These are phyloP conservation scores for Candolleomyces efflorescens DNA, from an alignment of 768 basidiomycete species.

Conservation along the genomic window DNA sequence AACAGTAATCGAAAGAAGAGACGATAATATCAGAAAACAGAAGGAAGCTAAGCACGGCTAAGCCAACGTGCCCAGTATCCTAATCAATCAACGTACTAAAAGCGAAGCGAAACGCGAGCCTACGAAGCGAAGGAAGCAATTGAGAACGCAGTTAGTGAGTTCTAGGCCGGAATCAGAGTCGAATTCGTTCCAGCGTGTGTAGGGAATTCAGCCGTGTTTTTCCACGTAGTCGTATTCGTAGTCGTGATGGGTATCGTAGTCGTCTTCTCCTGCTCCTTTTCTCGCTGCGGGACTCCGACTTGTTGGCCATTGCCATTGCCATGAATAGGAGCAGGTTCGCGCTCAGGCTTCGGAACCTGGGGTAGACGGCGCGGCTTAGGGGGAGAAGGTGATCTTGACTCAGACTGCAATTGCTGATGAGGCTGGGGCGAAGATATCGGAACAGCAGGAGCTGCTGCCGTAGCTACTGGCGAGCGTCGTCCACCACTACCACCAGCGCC, in stretches of 20 bases:
- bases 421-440: neutral
- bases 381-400: neutral
- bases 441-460: neutral
- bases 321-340: neutral
- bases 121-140: neutral
- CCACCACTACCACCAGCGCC: too few relatives aligned
- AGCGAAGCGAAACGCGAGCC: neutral
- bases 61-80: too few relatives aligned
- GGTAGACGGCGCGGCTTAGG: conserved; percentile 6
- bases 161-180: neutral
- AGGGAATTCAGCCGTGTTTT: conserved; percentile 6
- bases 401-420: neutral
- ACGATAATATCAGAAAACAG: neutral
- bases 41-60: too few relatives aligned
- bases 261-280: neutral
- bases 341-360: neutral
- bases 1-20: neutral
- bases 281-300: neutral
- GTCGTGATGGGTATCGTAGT: neutral
- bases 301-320: neutral
- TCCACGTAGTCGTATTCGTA: conserved; percentile 2
- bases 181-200: neutral
- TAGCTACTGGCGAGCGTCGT: neutral
- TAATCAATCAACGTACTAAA: too few relatives aligned
- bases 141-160: neutral